Conservation (phyloP, 331 rosid genomes). For the Pyrus hybrid region DNA sequence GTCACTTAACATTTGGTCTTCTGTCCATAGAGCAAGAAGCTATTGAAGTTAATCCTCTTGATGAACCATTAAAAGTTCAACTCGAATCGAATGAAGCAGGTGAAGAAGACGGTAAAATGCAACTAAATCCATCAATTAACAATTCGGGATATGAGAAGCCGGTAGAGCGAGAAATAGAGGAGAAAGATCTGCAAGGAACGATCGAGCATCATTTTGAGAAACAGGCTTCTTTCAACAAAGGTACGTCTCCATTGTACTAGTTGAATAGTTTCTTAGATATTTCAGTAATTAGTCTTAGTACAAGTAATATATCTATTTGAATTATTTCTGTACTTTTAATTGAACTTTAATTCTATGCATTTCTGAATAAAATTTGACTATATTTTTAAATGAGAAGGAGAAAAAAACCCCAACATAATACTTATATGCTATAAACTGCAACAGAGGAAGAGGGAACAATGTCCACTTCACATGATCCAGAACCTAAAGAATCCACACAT, state of each 20-base stretch:
- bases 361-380: too few species aligned
- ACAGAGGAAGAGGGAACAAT: constrained; percentile 30
- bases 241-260: constrained; percentile 9
- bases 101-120: constrained; percentile 13
- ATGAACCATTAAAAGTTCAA: constrained; percentile 17
- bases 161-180: constrained; percentile 17
- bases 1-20: not conserved
- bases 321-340: not conserved
- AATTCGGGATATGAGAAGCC: constrained; percentile 15
- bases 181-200: constrained; percentile 12
- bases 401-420: not conserved
- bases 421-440: constrained; percentile 14
- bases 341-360: not conserved
- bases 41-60: constrained; percentile 20
- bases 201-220: constrained; percentile 17
- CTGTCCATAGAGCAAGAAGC: constrained; percentile 29
- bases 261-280: not conserved
- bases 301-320: not conserved
- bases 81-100: constrained; percentile 16
- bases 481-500: constrained; percentile 21
- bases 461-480: constrained; percentile 19
- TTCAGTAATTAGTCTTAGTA: not conserved
- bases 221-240: constrained; percentile 38
- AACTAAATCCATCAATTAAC: constrained; percentile 8
- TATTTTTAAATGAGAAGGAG: not conserved